phyloP scores from a whole-genome alignment of 2,329 filamentous ascomycete species.

The Aspergillus sp. region DNA sequence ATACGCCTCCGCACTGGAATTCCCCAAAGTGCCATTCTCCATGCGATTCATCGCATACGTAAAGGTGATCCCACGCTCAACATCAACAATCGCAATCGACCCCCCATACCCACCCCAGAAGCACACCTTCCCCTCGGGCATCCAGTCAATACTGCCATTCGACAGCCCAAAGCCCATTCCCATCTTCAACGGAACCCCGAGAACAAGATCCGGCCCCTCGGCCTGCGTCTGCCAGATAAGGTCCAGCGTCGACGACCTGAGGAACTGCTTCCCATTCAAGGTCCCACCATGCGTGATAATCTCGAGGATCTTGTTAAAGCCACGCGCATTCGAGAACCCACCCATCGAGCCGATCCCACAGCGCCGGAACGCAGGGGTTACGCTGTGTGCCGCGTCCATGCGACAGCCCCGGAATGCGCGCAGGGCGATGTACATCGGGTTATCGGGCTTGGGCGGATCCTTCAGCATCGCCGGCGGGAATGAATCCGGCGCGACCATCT shows the following conservation, averaged over 20 bases:
- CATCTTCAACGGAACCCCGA: conserved; percentile 36
- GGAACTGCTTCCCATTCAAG: conserved; percentile 34
- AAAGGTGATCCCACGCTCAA: conserved; percentile 44
- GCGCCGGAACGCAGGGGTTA: conserved; percentile 35
- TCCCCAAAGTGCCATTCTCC: conserved; percentile 31
- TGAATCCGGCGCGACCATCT: conserved; percentile 31
- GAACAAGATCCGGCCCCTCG: conserved; percentile 42
- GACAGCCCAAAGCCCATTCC: conserved; percentile 46
- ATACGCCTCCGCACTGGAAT: conserved; percentile 28
- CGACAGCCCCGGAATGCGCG: conserved; percentile 32
- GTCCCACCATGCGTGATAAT: conserved; percentile 34
- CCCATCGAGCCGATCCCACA: conserved; percentile 46
- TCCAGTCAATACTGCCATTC: conserved; percentile 20
- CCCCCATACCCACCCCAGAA: conserved; percentile 52
- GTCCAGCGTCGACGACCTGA: conserved; percentile 45
- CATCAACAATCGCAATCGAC: conserved; percentile 45
- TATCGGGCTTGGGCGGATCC: neutral
- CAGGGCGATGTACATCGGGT: conserved; percentile 19
- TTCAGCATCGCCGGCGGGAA: conserved; percentile 16
- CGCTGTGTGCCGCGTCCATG: conserved; percentile 19
- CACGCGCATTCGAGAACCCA: conserved; percentile 49
- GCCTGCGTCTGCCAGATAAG: conserved; percentile 48
- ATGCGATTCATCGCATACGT: conserved; percentile 51
- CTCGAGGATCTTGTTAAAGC: conserved; percentile 44
- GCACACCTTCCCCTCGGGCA: conserved; percentile 34